Base-by-base conservation (phyloP, 768 basidiomycete genomes). In the Sarcodon aspratus region DNA sequence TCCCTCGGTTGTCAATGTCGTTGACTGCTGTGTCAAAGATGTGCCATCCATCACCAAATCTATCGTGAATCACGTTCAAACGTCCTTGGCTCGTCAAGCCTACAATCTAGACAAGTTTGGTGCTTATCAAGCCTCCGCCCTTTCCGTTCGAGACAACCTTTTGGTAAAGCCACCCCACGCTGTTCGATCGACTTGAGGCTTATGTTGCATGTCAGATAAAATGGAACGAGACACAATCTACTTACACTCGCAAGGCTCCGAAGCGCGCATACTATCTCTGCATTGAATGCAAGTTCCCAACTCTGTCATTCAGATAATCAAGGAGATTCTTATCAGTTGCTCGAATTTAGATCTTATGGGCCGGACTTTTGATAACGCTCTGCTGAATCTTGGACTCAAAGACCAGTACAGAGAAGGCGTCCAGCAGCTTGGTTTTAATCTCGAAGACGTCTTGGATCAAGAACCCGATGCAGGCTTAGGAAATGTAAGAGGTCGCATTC, bases 231-330 rank as follows among this genome's bases (percentile, higher is more conserved):
- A 92, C 88, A 7, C 82, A 89, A 57, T 61, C 85, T 50, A 69
- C 79, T 48, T 77, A 83, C 63, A 84, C 85, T 45, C 82, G 86
- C 59, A 93, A 88, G 62, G 71, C 79, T 35, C 90, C 89, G 21
- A 93, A 94, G 59, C 74, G 89, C 51, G 89, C 89, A 10, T 97
- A 97, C 71, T 99, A 98, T 66, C 78, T 98, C 51, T 95, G 91
- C 37, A 79, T 97, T 48, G 95, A 96, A 66, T 96, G 21, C 21
- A 27, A 27, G 21, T 27, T 27, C 21, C 21, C 21, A 27, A 5
- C 5, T 27, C 21, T 27, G 21, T 5, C 5, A 27, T 27, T 5
- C 21, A 27, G 21, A 27, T 27, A 27, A 27, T 27, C 21, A 27
- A 3, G 21, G 21, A 27, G 21, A 27, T 27, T 2, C 21, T 27